Evolutionary conservation across 129 eudicot species (phyloP).

Genomic region (Smallanthus sonchifolius): DNA sequence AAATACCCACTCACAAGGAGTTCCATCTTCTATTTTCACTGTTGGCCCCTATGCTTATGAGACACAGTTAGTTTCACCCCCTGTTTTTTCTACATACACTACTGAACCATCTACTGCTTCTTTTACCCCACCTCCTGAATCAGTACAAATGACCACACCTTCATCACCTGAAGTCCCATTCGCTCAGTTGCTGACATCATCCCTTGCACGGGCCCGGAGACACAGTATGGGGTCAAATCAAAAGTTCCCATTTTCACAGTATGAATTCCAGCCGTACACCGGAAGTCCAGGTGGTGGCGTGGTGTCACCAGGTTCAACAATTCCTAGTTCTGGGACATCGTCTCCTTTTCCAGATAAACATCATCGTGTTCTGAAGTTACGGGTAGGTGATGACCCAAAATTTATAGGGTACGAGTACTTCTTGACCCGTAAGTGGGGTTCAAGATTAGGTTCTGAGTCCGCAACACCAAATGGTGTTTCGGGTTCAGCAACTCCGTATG

Average conservation of each 20-base stretch:
- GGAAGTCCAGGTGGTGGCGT: constrained; percentile 64
- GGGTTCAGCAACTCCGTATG: constrained; percentile 64
- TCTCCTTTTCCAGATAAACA: constrained; percentile 68
- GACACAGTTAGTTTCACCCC: constrained; percentile 95
- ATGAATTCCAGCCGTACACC: constrained; percentile 58
- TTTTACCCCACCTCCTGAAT: constrained; percentile 93
- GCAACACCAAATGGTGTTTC: constrained; percentile 68
- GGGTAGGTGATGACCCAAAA: constrained; percentile 46
- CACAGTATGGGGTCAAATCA: constrained; percentile 50
- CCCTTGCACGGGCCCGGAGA: constrained; percentile 55
- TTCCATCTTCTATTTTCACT: constrained; percentile 56
- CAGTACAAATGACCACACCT: constrained; percentile 82
- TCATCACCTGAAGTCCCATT: constrained; percentile 99
- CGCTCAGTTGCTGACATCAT: constrained; percentile 80
- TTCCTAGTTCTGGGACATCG: constrained; percentile 84
- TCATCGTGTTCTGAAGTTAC: constrained; percentile 48
- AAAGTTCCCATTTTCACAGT: constrained; percentile 54
- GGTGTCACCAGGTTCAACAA: constrained; percentile 68
- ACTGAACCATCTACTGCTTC: constrained; percentile 97
- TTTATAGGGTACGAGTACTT: constrained; percentile 66
- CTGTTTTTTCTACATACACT: constrained; percentile 81
- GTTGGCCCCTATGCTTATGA: constrained; percentile 95
- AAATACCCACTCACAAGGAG: constrained; percentile 47
- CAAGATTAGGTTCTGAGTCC: constrained; percentile 73
- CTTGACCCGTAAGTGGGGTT: constrained; percentile 63